These are phyloP conservation scores for Venustampulla echinocandica DNA, from an alignment of 495 filamentous ascomycete genomes.

Conservation along the genomic window DNA sequence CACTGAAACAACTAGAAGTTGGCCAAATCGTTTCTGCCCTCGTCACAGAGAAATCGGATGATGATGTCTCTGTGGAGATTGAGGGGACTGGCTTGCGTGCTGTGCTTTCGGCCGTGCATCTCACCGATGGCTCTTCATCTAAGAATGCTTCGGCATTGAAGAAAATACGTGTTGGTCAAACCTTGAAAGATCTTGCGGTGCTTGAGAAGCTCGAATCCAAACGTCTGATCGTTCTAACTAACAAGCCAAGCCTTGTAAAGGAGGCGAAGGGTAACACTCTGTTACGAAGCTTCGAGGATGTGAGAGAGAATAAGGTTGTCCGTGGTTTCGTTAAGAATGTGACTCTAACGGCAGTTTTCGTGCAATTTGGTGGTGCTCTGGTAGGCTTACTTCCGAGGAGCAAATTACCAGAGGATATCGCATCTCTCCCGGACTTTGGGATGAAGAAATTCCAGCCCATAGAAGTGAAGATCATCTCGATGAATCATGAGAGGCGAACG, in stretches of 20 bases:
- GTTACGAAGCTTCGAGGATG: constrained; percentile 56
- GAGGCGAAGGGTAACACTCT: constrained; percentile 58
- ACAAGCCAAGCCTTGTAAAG: constrained; percentile 73
- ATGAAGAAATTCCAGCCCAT: constrained; percentile 64
- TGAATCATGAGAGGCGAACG: constrained; percentile 47
- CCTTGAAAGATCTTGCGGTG: constrained; percentile 71
- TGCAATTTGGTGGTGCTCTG: constrained; percentile 71
- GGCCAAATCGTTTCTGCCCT: constrained; percentile 67
- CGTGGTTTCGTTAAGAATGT: constrained; percentile 82
- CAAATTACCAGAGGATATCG: constrained; percentile 58
- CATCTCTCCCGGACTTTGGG: constrained; percentile 64
- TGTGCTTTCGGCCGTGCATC: constrained; percentile 62
- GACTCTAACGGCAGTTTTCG: constrained; percentile 65
- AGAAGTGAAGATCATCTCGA: constrained; percentile 54
- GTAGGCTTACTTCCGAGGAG: constrained; percentile 71
- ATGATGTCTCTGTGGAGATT: constrained; percentile 70
- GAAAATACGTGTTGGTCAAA: constrained; percentile 73
- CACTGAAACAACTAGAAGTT: constrained; percentile 59
- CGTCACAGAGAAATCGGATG: constrained; percentile 76
- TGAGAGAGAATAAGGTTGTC: constrained; percentile 56
- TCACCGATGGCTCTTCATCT: constrained; percentile 68
- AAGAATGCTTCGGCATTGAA: constrained; percentile 69
- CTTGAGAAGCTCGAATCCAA: constrained; percentile 68
- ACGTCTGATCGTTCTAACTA: constrained; percentile 62
- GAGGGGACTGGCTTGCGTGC: constrained; percentile 63